Percentiles rank a stretch among this genome's conserved stretches.
These are phyloP conservation scores for Reticulascus tulasneorum DNA, from an alignment of 2,329 filamentous ascomycete genomes.

Conservation along the genomic window DNA sequence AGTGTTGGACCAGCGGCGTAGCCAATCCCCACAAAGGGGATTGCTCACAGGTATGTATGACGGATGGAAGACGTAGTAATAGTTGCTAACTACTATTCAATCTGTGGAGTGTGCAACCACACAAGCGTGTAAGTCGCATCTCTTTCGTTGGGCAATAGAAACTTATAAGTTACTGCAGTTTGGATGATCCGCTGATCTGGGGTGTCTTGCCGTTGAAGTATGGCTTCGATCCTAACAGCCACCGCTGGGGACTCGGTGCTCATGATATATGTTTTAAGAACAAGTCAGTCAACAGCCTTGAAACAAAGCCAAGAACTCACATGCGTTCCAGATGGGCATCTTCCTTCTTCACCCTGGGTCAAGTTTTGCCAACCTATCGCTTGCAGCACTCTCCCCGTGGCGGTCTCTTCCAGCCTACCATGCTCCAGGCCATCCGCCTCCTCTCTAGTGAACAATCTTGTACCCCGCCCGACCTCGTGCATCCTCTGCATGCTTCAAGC, in stretches of 20 bases:
- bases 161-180: conserved; percentile 46
- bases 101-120: conserved; percentile 73
- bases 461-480: conserved; percentile 4
- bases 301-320: conserved; percentile 8
- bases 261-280: conserved; percentile 95
- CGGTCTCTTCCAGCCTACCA: conserved; percentile 84
- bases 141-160: conserved; percentile 7
- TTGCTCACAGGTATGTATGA: conserved; percentile 61
- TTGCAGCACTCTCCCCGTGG: conserved; percentile 72
- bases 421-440: conserved; percentile 79
- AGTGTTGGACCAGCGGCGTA: conserved; percentile 68
- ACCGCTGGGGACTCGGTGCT: conserved; percentile 86
- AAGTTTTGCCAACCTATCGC: conserved; percentile 87
- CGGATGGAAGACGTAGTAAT: background rate
- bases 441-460: conserved; percentile 52
- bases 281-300: conserved; percentile 46
- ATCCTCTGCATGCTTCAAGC: conserved; percentile 26
- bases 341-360: conserved; percentile 82
- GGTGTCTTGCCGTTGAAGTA: conserved; percentile 77
- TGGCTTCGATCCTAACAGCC: conserved; percentile 65
- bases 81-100: conserved; percentile 2
- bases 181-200: conserved; percentile 95
- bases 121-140: conserved; percentile 70
- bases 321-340: conserved; percentile 52
- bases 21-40: conserved; percentile 64